A percentile compares a stretch with the other conserved stretches of the same genome.
These are phyloP conservation scores for Musa itinerans DNA, from an alignment of 176 grass and related monocot species.

Conservation along the genomic window DNA sequence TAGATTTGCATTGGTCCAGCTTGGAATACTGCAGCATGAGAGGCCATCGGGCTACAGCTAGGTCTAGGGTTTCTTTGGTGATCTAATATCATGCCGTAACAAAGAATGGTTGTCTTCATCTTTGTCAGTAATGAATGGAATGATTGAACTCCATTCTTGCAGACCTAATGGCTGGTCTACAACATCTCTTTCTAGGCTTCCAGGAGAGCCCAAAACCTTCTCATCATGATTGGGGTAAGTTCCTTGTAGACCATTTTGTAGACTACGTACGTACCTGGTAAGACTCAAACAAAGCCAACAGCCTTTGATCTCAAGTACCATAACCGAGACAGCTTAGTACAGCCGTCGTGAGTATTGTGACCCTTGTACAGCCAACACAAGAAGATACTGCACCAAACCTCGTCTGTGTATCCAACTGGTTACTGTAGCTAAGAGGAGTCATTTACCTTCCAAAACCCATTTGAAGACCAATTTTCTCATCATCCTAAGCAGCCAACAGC, in stretches of 20 bases:
- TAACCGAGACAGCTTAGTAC: no score
- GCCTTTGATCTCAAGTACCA: no score
- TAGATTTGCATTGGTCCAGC: background rate
- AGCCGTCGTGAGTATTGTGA: background rate
- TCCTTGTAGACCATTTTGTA: background rate
- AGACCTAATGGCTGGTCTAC: no score
- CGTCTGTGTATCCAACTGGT: no score
- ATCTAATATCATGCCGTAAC: background rate
- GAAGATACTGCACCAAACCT: no score
- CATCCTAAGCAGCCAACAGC: background rate
- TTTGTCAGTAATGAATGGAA: background rate
- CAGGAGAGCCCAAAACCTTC: background rate
- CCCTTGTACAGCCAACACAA: no score
- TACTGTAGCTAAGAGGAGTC: no score
- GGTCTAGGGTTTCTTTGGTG: background rate
- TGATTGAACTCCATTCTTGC: background rate
- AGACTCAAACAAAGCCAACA: background rate
- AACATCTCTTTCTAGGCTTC: no score
- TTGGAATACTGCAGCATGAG: background rate
- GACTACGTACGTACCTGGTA: background rate
- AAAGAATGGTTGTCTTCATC: background rate
- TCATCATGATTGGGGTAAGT: background rate
- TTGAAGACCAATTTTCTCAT: background rate
- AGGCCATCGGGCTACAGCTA: background rate
- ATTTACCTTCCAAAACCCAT: no score